These are phyloP conservation scores for Suillus bovinus DNA, from an alignment of 768 basidiomycete genomes.

Conservation along the genomic window DNA sequence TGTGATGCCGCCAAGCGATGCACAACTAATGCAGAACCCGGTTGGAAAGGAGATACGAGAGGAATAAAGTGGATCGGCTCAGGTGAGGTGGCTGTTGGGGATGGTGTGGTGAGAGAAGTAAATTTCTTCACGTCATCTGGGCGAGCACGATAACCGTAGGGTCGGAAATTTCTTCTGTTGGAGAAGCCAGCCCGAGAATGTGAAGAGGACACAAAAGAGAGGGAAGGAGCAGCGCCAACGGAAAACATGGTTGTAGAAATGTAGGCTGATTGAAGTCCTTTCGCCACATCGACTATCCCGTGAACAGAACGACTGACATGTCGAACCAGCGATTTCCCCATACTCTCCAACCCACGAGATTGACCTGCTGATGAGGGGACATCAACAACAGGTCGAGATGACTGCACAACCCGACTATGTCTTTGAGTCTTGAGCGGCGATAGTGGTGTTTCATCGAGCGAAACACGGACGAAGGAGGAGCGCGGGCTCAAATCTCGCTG, in stretches of 20 bases:
- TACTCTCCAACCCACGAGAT: constrained; percentile 4
- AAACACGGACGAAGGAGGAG: constrained; percentile 34
- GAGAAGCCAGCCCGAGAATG: constrained; percentile 16
- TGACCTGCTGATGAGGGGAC: neutral
- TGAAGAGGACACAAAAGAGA: constrained; percentile 19
- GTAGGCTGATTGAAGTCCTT: constrained; percentile 58
- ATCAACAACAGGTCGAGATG: neutral
- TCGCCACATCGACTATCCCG: constrained; percentile 51
- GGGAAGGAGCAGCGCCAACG: constrained; percentile 29
- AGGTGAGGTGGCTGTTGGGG: constrained; percentile 12
- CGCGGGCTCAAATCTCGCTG: constrained; percentile 39
- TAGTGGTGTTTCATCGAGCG: constrained; percentile 41
- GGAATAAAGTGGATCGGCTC: constrained; percentile 42
- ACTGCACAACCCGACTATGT: neutral
- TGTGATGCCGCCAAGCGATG: constrained; percentile 34
- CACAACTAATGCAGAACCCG: constrained; percentile 27
- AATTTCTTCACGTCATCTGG: constrained; percentile 45
- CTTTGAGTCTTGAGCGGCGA: constrained; percentile 11
- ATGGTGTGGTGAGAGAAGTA: constrained; percentile 23
- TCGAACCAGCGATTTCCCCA: constrained; percentile 18
- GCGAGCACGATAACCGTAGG: constrained; percentile 45
- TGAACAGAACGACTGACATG: constrained; percentile 39
- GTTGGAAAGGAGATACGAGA: constrained; percentile 38
- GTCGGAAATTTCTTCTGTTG: constrained; percentile 22
- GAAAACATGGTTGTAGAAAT: constrained; percentile 54